Base-by-base conservation (phyloP, 116 monocot species). In the Phalaenopsis hybrid region DNA sequence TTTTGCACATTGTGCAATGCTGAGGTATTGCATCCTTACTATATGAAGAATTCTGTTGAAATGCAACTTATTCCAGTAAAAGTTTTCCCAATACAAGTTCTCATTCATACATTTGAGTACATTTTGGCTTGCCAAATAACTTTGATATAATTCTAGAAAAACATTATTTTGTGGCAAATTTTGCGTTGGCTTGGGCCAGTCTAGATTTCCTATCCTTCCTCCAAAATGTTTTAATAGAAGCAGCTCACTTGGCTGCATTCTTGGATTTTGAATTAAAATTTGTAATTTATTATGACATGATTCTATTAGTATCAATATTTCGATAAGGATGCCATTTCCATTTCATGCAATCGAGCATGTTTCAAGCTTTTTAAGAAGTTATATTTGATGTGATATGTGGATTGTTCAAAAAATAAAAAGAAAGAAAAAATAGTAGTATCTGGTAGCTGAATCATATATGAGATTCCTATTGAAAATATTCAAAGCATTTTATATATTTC, bases 1-100 rank as follows among this genome's bases (percentile, higher is more conserved):
- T 99, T 95, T 82, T 99, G 99, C 81, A 95, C 99, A 52, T 84
- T 99, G 80, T 99, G 99, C 83, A 91, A 99, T 90, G 89, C 99
- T 79, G 99, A 99, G 99, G 99, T 99, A 92, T 17, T 34, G 13
- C 45, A 78, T 83, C 37, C 46, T 58, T 23, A 7, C 65, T 44
- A 43, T 0, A 20, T 77, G 63, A 63, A 77, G 18, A 8, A n/a
- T 4, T 59, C 44, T 81, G 23, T 52, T 43, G 18, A 81, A 75
- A 17, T 43, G 13, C 57, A 75, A 44, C n/a, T 75, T 44, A 75
- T 75, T 3, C 20, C 11, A 75, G 37, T 72, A 41, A 41, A 34
- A 12, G 34, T 45, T n/a, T 75, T 46, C 46, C 34, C 41, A 43
- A 75, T 75, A 43, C 74, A 45, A 20, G 5, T 75, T 75, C 45